Conservation (phyloP, 2,329 filamentous ascomycete genomes). For the Pezicula neosporulosa region DNA sequence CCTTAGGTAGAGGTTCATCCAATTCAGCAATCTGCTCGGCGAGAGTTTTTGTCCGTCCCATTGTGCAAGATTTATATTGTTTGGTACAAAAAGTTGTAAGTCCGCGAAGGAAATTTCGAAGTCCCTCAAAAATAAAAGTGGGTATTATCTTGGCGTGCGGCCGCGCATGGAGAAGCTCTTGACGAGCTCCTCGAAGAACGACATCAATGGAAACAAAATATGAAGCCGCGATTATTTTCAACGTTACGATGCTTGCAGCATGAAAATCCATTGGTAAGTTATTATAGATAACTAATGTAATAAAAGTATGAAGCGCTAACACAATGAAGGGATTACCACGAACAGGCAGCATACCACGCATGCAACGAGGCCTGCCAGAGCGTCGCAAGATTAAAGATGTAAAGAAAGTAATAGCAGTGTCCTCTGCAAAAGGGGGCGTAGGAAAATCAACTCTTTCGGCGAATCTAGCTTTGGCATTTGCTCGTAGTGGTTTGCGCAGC, state of each 20-base stretch:
- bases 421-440: slow-evolving; percentile 96
- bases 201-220: slow-evolving; percentile 12
- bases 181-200: slow-evolving; percentile 4
- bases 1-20: slow-evolving; percentile 54
- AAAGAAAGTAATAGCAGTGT: slow-evolving; percentile 90
- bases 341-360: slow-evolving; percentile 68
- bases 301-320: not conserved
- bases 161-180: slow-evolving; percentile 11
- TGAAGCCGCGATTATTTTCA: slow-evolving; percentile 48
- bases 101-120: slow-evolving; percentile 9
- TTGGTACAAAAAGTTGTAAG: slow-evolving; percentile 15
- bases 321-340: slow-evolving; percentile 72
- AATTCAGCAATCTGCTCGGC: slow-evolving; percentile 60
- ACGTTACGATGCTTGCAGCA: slow-evolving; percentile 55
- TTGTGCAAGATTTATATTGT: slow-evolving; percentile 27
- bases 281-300: not conserved
- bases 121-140: slow-evolving; percentile 17
- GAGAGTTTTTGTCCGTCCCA: slow-evolving; percentile 46
- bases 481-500: slow-evolving; percentile 73
- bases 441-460: slow-evolving; percentile 79
- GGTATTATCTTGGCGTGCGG: slow-evolving; percentile 16
- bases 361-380: slow-evolving; percentile 78
- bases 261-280: slow-evolving; percentile 80
- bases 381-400: slow-evolving; percentile 80
- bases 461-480: slow-evolving; percentile 85